Evolutionary conservation across 1,139 yeast species (phyloP).

Genomic region (Blastobotrys apis): DNA sequence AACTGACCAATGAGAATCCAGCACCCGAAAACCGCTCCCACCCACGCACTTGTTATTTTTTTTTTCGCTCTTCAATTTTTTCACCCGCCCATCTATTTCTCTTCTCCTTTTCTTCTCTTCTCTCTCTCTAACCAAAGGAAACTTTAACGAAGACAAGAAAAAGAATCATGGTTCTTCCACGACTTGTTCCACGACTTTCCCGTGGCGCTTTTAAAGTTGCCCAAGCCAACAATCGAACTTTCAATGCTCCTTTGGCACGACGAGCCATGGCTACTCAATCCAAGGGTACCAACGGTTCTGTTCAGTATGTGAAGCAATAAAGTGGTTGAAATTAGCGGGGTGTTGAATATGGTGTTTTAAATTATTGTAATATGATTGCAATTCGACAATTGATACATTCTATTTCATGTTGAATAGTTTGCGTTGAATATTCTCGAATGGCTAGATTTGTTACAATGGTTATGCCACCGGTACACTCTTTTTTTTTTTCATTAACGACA

Average conservation of each 20-base stretch:
- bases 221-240: slow-evolving; percentile 64
- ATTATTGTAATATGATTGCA: not conserved
- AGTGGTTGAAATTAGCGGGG: not conserved
- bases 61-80: not conserved
- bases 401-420: no score
- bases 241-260: slow-evolving; percentile 38
- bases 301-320: slow-evolving; percentile 59
- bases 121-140: slow-evolving; percentile 3
- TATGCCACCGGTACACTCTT: no score
- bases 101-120: slow-evolving; percentile 5
- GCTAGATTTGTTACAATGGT: no score
- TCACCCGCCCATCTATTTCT: not conserved
- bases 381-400: no score
- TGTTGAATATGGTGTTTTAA: not conserved
- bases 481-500: no score
- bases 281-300: slow-evolving; percentile 78
- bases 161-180: slow-evolving; percentile 53
- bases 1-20: slow-evolving; percentile 7
- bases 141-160: slow-evolving; percentile 9
- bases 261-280: slow-evolving; percentile 83
- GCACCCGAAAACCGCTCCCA: no score
- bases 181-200: slow-evolving; percentile 85
- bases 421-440: no score
- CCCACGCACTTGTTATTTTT: not conserved
- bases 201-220: slow-evolving; percentile 90